Base-by-base conservation (phyloP, 306 rosid genomes). In the Purshia tridentata region DNA sequence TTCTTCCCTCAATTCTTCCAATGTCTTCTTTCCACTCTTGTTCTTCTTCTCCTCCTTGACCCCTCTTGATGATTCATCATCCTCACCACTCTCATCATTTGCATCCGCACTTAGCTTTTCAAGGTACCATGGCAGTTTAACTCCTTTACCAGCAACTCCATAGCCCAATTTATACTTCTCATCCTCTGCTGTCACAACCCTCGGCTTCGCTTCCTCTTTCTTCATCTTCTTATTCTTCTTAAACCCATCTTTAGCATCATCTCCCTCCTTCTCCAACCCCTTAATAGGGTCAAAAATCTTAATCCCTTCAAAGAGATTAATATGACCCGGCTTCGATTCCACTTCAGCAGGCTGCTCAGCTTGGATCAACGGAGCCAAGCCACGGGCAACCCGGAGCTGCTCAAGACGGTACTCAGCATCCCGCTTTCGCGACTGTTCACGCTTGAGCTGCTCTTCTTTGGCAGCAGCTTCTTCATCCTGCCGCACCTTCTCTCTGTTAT, bases 391-490 rank as follows among this genome's bases (percentile, higher is more conserved):
- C 1, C 98, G 91, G 18, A 93, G 94, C 50, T 78, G 92, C 52
- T 93, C 90, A 7, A 93, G 79, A 22, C 97, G 97, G 50, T 77
- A 80, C 82, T 91, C 97, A 0, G 97, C 29, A 41, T 91, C 98
- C 50, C 98, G 84, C 67, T 81, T 88, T 8, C 87, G 83, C 0
- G 82, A 61, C 70, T 93, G 90, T 50, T 91, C 91, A n/a, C 89
- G 96, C 78, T 93, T 91, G 6, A 91, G 71, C 85, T 91, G 98
- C 47, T 93, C 98, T 50, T 93, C 98, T 72, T 60, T 91, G 6
- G 98, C 98, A 48, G 97, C 98, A 18, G 87, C 85, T 66, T 93
- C 98, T 76, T 91, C 98, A 54, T 93, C 98, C 23, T 60, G 87
- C 16, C 88, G 86, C 1, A 93, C 98, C 76, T 93, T 93, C 80